Base-by-base conservation (phyloP, 2,329 filamentous ascomycete genomes). In the Colletotrichum higginsianum region DNA sequence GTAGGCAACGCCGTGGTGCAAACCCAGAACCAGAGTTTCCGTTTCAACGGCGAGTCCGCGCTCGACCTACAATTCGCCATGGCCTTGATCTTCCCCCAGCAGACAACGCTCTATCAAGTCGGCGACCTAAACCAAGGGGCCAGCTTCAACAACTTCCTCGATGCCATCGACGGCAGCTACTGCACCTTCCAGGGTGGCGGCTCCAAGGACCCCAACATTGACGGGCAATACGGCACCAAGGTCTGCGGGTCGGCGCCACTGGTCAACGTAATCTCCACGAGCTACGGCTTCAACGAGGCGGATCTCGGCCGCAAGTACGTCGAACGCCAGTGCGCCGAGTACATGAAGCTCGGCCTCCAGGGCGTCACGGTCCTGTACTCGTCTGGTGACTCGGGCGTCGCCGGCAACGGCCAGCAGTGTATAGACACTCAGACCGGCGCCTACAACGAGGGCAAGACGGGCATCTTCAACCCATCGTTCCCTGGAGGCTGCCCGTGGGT, bases 31-130 rank as follows among this genome's bases (percentile, higher is more conserved):
- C 70, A 72, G 66, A 72, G 71, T 16, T 73, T 71, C 15, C 38
- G 72, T 9, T 77, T 77, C 16, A 78, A 78, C 26, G 84, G 83
- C 55, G 88, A 90, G 79, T 86, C 86, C 1, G 79, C 86, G 49
- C 82, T 90, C 15, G 88, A 90, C 74, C 81, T 90, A 3, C 80
- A 89, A 71, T 87, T 89, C 73, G 86, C 86, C 64, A 88, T 87
- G 78, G 78, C 86, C 9, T 79, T 90, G 47, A 83, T 88, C 46
- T 85, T 84, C 69, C 88, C 87, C 1, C 87, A 90, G 74, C 80
- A 82, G 12, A 82, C 86, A 30, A 84, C 84, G 40, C 77, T 89
- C 26, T 88, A 85, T 77, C 85, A 87, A 75, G 78, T 80, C 2
- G 80, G 80, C 30, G 78, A 83, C 60, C 73, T 79, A 42, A 74